A percentile compares a stretch with the other conserved stretches of the same genome.
Conservation (phyloP, 2,329 filamentous ascomycete genomes). For the Ophiobolus disseminans region DNA sequence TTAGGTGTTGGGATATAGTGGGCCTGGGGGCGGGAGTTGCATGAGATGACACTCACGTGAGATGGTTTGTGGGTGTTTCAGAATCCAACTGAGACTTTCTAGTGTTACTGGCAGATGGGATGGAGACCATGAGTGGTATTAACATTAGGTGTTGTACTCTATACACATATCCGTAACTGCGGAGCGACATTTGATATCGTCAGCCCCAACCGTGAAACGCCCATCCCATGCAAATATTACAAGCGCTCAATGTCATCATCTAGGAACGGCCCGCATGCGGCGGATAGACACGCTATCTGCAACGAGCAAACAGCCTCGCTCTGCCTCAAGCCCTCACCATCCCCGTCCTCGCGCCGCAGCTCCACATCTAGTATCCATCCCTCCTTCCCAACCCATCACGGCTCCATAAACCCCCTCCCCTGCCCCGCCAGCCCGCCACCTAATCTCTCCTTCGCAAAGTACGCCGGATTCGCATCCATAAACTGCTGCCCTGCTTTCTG, state of each 20-base stretch:
- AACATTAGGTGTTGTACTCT: slow-evolving; percentile 12
- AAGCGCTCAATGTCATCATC: not conserved
- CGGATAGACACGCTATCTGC: no score
- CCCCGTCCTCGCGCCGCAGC: no score
- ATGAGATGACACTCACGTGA: not conserved
- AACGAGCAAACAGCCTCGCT: no score
- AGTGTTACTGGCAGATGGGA: not conserved
- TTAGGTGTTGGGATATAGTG: not conserved
- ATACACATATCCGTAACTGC: no score
- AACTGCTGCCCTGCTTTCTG: slow-evolving; percentile 21
- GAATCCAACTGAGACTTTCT: not conserved
- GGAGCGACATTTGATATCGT: no score
- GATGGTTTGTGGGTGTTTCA: not conserved
- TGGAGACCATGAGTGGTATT: slow-evolving; percentile 3
- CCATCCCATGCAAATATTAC: slow-evolving; percentile 3
- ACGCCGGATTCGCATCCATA: slow-evolving; percentile 12
- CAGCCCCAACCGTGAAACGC: no score
- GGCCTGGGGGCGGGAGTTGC: not conserved
- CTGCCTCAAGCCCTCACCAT: no score
- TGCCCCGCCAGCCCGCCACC: slow-evolving; percentile 11
- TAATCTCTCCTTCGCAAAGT: slow-evolving; percentile 7
- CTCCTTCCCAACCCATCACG: not conserved
- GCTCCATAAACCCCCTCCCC: slow-evolving; percentile 32
- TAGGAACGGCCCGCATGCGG: no score
- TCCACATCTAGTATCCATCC: not conserved